Evolutionary conservation across 2,329 filamentous ascomycete species (phyloP), one percentile per base, ranked within the genome.

Genomic region (Cadophora sp.): DNA sequence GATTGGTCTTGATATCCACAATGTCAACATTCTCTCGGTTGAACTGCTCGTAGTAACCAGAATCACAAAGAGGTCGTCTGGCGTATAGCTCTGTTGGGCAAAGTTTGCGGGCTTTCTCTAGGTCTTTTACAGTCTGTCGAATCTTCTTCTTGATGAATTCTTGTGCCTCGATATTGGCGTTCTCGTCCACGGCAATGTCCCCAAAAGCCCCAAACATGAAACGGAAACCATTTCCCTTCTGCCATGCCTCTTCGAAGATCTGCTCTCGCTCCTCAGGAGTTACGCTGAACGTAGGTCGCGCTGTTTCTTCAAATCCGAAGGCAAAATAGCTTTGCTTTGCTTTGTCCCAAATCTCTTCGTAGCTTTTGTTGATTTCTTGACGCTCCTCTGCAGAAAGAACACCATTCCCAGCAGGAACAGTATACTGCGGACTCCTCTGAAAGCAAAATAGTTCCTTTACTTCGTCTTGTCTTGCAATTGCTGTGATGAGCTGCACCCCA

Each of bases 341-440:
- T 6, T 75, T 70, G 5, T 75, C 50, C 70, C 71, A 77, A 53
- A 80, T 79, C n/a, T 75, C 65, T 26, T 77, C 73, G 70, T 79
- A 81, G 40, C 75, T 75, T 3, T 76, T 72, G 60, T 80, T 79
- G 63, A 79, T 72, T 56, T 71, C 59, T 2, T 73, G 58, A 3
- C 78, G 75, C 48, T 81, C 72, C 22, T 73, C 70, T 3, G 67
- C 16, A 0, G 71, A 66, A 2, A 80, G 70, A 0, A 69, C 66
- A 11, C 67, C 62, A n/a, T 80, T 72, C 5, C 77, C 76, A 11
- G 76, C 46, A 81, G 88, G 88, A 0, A 89, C 73, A 9, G 83
- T 85, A 14, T 85, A 81, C 65, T 87, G 88, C 0, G 87, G 86
- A 1, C 84, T 89, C n/a, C 87, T 81, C 68, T 89, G 83, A 72